These are phyloP conservation scores for Aristolochia californica DNA, from an alignment of 164 flowering plant species.

Conservation along the genomic window DNA sequence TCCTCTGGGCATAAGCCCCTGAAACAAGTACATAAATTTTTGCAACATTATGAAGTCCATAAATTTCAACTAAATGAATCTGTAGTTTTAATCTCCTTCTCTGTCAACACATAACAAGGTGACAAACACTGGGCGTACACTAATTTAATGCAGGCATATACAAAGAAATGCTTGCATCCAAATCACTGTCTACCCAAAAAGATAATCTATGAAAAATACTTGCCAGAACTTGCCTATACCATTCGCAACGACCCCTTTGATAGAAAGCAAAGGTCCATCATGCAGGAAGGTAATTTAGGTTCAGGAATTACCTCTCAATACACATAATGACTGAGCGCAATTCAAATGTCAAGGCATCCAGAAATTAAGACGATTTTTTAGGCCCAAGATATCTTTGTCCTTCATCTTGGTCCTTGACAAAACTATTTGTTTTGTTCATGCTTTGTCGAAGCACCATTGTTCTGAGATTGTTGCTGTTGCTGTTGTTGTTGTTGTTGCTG, in stretches of 20 bases:
- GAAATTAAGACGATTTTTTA: background rate
- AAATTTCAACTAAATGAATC: no score
- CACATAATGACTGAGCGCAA: background rate
- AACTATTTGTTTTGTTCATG: slow-evolving; percentile 12
- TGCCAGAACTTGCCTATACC: background rate
- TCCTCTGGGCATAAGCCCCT: no score
- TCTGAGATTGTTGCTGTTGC: no score
- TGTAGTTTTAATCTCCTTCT: no score
- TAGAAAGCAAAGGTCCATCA: background rate
- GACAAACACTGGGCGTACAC: no score
- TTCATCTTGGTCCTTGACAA: background rate
- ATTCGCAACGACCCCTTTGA: background rate
- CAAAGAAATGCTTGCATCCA: background rate
- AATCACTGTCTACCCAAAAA: background rate
- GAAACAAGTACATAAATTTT: no score
- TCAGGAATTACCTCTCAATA: background rate
- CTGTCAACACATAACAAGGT: no score
- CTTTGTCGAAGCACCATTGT: slow-evolving; percentile 7
- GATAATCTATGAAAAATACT: background rate
- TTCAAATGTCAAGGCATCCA: background rate
- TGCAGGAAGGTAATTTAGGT: background rate
- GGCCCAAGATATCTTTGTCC: background rate
- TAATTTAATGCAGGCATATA: no score
- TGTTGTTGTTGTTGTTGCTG: no score
- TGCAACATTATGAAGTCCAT: no score